Base-by-base conservation (phyloP, 2,329 filamentous ascomycete species). In the Hypoxylon sp. region DNA sequence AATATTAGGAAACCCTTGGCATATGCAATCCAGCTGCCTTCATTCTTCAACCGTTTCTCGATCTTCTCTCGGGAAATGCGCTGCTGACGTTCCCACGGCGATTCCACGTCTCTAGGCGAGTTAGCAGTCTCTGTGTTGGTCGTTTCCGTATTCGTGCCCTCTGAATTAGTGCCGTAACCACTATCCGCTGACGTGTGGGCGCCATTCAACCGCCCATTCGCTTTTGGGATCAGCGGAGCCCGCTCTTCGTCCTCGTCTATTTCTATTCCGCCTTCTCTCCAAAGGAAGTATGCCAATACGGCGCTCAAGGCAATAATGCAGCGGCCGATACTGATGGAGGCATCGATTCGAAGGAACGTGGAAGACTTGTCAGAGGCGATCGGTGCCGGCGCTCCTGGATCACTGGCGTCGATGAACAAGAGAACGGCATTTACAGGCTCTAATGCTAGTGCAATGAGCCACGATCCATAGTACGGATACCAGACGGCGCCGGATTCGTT, bases 11-110 rank as follows among this genome's bases (percentile, higher is more conserved):
- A 96, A 4, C 89, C 87, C 73, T 91, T 93, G 26, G 89, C 82
- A 73, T 96, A 96, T 44, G 87, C 86, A 70, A 92, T 84, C 91
- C 91, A 95, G 68, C 89, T 92, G 1, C 92, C 92, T 62, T 91
- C 87, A 68, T 91, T 87, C 74, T 90, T 84, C n/a, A 93, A 82
- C 2, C 89, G 86, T 77, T 92, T 90, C 66, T 88, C 81, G 81
- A 87, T 89, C 67, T 79, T 85, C 76, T 84, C 88, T 74, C 80
- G 85, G 50, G 79, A 85, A 74, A 82, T 82, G 40, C 85, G 81
- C 72, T 85, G 80, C 49, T 77, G 82, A 61, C 79, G 84, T 74
- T 83, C 84, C 83, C 80, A 89, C 44, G 75, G 84, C 72, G 78
- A 87, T 71, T 90, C 87, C 0, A 80, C 77, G 14, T 77, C 54